Evolutionary conservation across 192 early-diverging fungal species (phyloP).

Genomic region (Chytriomyces sp.): DNA sequence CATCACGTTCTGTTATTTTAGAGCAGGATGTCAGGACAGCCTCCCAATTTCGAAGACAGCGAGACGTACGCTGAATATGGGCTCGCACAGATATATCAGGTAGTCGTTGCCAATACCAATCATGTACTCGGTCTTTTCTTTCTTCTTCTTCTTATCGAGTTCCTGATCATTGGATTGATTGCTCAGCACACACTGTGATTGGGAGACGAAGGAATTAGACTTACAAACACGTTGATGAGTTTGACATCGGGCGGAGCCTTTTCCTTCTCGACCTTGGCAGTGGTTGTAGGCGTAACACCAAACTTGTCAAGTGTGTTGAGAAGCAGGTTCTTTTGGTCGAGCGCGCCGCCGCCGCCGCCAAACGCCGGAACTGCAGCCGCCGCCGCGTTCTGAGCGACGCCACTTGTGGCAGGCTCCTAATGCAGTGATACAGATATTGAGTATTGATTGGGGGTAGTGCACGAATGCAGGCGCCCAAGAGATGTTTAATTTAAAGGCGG

Average conservation of each 20-base stretch:
- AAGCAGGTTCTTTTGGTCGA: constrained; percentile 42
- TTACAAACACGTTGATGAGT: constrained; percentile 35
- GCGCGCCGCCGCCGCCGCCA: constrained; percentile 28
- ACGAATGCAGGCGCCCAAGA: no score
- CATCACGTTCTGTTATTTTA: constrained; percentile 30
- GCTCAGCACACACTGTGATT: no score
- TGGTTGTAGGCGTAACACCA: constrained; percentile 29
- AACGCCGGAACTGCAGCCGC: not conserved
- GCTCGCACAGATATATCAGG: constrained; percentile 48
- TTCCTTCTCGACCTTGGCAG: constrained; percentile 33
- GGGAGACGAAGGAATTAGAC: not conserved
- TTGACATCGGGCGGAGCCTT: constrained; percentile 38
- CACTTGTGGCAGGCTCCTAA: no score
- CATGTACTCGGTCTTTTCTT: constrained; percentile 50
- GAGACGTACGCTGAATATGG: constrained; percentile 20
- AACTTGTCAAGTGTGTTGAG: constrained; percentile 46
- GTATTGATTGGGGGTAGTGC: no score
- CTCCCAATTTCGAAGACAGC: not conserved
- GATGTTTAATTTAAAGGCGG: not conserved
- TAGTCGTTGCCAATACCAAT: constrained; percentile 51
- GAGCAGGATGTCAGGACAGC: not conserved
- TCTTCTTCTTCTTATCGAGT: constrained; percentile 61
- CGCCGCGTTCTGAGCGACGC: no score
- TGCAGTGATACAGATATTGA: no score
- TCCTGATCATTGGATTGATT: no score